A percentile compares a stretch with the other conserved stretches of the same genome.
These are phyloP conservation scores for Debaryomyces maramus DNA, from an alignment of 805 yeast genomes.

Conservation along the genomic window DNA sequence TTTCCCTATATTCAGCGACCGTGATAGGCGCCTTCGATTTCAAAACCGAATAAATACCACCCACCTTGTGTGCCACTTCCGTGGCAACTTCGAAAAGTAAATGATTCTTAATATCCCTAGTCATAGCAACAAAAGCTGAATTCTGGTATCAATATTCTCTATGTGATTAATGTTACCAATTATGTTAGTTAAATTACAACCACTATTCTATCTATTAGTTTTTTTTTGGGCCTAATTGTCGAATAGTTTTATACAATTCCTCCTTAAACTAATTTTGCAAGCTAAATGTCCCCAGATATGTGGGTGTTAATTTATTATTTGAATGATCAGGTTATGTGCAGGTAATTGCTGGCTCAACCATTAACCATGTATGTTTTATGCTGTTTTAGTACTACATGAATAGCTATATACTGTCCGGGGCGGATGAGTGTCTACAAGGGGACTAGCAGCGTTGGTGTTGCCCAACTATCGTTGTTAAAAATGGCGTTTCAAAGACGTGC, in stretches of 20 bases:
- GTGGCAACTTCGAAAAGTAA: constrained; percentile 92
- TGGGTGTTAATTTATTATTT: not conserved
- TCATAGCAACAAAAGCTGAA: too few relatives aligned
- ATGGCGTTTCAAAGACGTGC: too few relatives aligned
- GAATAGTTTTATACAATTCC: not conserved
- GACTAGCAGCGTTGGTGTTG: too few relatives aligned
- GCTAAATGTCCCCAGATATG: not conserved
- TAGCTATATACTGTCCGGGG: too few relatives aligned
- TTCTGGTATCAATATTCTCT: not conserved
- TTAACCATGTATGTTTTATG: too few relatives aligned
- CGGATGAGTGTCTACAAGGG: too few relatives aligned
- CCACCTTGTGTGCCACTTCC: constrained; percentile 96
- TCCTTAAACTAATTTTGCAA: not conserved
- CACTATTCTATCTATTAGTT: too few relatives aligned
- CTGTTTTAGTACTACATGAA: too few relatives aligned
- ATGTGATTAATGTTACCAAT: not conserved
- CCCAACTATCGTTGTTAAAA: too few relatives aligned
- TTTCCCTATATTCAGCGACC: constrained; percentile 84
- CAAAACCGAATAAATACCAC: constrained; percentile 95
- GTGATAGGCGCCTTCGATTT: constrained; percentile 97
- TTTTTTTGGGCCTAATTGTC: too few relatives aligned
- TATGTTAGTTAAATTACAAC: not conserved
- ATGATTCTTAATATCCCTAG: constrained; percentile 85
- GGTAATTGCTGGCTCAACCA: too few relatives aligned
- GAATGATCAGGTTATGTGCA: not conserved